phyloP scores from a whole-genome alignment of 805 yeast species.

The Kodamaea nitidulidarum region DNA sequence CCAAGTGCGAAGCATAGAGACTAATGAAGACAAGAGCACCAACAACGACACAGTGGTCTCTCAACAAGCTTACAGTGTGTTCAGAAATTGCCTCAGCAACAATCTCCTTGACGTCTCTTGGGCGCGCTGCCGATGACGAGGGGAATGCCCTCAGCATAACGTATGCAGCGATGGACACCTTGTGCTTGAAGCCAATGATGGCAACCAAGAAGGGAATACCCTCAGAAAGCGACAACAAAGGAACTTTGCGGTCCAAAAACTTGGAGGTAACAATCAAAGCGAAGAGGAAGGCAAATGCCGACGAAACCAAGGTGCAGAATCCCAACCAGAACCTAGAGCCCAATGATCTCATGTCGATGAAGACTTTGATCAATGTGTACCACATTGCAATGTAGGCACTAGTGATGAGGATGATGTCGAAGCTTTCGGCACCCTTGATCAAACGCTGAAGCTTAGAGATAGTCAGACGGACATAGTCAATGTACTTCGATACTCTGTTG shows the following conservation, averaged over 20 bases:
- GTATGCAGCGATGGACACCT: conserved; percentile 63
- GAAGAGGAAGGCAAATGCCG: conserved; percentile 77
- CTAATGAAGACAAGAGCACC: conserved; percentile 66
- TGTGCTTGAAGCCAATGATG: conserved; percentile 86
- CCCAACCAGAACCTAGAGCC: conserved; percentile 91
- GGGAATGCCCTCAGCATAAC: conserved; percentile 41
- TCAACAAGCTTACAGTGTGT: conserved; percentile 51
- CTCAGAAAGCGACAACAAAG: conserved; percentile 74
- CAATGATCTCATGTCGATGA: conserved; percentile 65
- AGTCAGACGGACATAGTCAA: conserved; percentile 45
- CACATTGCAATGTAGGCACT: conserved; percentile 85
- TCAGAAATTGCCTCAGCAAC: conserved; percentile 40
- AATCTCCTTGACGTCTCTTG: conserved; percentile 27
- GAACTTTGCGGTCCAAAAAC: conserved; percentile 55
- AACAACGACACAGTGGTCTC: conserved; percentile 73
- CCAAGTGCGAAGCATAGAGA: conserved; percentile 59
- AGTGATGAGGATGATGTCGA: conserved; percentile 75
- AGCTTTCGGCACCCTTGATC: conserved; percentile 72
- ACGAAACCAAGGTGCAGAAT: conserved; percentile 69
- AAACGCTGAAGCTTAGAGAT: conserved; percentile 40
- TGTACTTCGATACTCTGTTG: conserved; percentile 53
- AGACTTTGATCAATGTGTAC: conserved; percentile 72
- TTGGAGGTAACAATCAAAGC: conserved; percentile 63
- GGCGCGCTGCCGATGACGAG: conserved; percentile 22
- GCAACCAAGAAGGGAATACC: conserved; percentile 93